These are phyloP conservation scores for Ceratocystis destructans DNA, from an alignment of 2,329 filamentous ascomycete genomes.

Conservation along the genomic window DNA sequence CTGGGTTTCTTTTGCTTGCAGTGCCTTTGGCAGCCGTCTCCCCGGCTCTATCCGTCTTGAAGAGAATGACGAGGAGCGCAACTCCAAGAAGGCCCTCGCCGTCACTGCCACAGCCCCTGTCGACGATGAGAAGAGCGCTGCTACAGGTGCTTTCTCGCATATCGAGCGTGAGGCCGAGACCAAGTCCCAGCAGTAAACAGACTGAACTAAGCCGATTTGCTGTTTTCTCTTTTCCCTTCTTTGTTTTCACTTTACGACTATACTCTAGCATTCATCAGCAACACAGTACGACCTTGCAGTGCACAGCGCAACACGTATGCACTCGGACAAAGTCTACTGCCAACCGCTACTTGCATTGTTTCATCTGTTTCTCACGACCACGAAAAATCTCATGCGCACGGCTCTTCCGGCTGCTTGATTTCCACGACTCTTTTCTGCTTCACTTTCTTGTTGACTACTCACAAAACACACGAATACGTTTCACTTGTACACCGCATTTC, in stretches of 20 bases:
- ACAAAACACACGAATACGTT: background rate
- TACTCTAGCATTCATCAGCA: background rate
- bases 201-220: background rate
- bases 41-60: slow-evolving; percentile 14
- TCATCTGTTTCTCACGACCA: background rate
- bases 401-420: background rate
- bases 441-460: background rate
- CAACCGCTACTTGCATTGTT: background rate
- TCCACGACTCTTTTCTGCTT: background rate
- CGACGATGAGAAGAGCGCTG: background rate
- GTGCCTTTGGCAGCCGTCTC: background rate
- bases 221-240: background rate
- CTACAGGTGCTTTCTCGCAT: background rate
- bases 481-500: background rate
- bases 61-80: slow-evolving; percentile 7
- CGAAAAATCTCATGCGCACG: background rate
- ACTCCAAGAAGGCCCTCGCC: background rate
- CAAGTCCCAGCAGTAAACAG: slow-evolving; percentile 6
- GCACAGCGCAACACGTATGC: background rate
- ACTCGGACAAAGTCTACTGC: too few species aligned
- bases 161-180: background rate
- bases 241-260: slow-evolving; percentile 1
- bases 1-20: background rate
- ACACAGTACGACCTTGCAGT: background rate
- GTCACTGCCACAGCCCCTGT: background rate